A percentile compares a stretch with the other conserved stretches of the same genome.
Conservation (phyloP, 2,329 filamentous ascomycete species). For the Pestalotiopsis sp. region DNA sequence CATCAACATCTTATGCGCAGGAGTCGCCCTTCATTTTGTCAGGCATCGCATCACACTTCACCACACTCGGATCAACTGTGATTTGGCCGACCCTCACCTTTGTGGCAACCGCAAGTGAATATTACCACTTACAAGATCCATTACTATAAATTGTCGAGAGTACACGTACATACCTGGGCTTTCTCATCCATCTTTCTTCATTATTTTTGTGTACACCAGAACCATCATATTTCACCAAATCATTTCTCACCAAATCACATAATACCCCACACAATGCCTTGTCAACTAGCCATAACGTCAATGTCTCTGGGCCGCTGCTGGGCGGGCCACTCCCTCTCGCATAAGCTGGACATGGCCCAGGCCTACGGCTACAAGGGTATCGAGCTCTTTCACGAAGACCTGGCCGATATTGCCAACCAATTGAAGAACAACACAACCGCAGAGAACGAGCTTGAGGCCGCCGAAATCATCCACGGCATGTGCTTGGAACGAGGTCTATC, state of each 20-base stretch:
- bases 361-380: conserved; percentile 68
- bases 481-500: conserved; percentile 57
- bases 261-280: conserved; percentile 44
- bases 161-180: neutral
- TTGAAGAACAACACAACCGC: conserved; percentile 42
- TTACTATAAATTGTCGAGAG: neutral
- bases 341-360: conserved; percentile 71
- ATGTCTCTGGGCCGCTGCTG: conserved; percentile 75
- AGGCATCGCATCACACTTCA: too few species aligned
- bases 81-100: neutral
- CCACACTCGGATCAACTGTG: neutral
- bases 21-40: neutral
- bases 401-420: conserved; percentile 59
- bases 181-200: neutral
- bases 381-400: conserved; percentile 79
- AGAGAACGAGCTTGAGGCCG: conserved; percentile 58
- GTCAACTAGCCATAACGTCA: conserved; percentile 70
- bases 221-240: neutral
- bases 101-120: neutral
- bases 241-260: neutral
- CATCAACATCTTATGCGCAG: neutral
- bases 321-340: conserved; percentile 66
- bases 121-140: neutral
- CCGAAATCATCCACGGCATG: conserved; percentile 56
- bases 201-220: neutral